These are phyloP conservation scores for Amanita polypyramis DNA, from an alignment of 768 basidiomycete genomes.

Conservation along the genomic window DNA sequence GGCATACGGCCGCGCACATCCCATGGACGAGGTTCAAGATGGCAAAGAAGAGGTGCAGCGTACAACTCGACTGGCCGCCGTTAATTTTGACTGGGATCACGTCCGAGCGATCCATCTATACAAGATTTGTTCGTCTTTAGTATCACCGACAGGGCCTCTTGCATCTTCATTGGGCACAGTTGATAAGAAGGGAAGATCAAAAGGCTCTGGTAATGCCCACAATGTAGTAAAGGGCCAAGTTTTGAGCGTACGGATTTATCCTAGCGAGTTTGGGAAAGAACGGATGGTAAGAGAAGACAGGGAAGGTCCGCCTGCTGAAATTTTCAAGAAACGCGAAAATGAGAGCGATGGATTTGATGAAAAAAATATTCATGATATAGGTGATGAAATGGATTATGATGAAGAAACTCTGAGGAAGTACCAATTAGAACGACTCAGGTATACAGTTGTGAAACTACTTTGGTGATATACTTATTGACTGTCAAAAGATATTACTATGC, in stretches of 20 bases:
- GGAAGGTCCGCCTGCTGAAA: conserved; percentile 81
- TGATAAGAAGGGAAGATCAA: conserved; percentile 10
- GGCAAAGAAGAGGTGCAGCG: conserved; percentile 24
- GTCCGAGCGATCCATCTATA: conserved; percentile 83
- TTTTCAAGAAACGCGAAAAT: conserved; percentile 54
- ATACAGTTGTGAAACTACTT: conserved; percentile 15
- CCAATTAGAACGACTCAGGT: conserved; percentile 90
- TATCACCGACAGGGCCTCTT: conserved; percentile 48
- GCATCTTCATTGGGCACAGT: conserved; percentile 18
- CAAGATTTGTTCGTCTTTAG: conserved; percentile 85
- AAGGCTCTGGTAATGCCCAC: conserved; percentile 12
- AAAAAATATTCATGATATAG: conserved; percentile 53
- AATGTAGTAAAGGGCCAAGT: conserved; percentile 53
- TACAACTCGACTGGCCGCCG: conserved; percentile 74
- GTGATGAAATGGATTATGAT: conserved; percentile 71
- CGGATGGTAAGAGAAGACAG: conserved; percentile 78
- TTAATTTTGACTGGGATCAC: conserved; percentile 98
- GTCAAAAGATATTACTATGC: conserved; percentile 85
- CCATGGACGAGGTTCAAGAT: conserved; percentile 24
- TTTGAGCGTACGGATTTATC: conserved; percentile 73
- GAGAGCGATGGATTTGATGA: conserved; percentile 47
- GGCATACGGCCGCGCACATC: conserved; percentile 41
- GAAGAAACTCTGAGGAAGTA: conserved; percentile 83
- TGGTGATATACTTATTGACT: conserved; percentile 4
- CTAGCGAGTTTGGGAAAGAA: conserved; percentile 88